Evolutionary conservation across 495 filamentous ascomycete genomes (phyloP), one percentile per base, ranked within the genome.

Genomic region (Penicillium dipodomyicola): DNA sequence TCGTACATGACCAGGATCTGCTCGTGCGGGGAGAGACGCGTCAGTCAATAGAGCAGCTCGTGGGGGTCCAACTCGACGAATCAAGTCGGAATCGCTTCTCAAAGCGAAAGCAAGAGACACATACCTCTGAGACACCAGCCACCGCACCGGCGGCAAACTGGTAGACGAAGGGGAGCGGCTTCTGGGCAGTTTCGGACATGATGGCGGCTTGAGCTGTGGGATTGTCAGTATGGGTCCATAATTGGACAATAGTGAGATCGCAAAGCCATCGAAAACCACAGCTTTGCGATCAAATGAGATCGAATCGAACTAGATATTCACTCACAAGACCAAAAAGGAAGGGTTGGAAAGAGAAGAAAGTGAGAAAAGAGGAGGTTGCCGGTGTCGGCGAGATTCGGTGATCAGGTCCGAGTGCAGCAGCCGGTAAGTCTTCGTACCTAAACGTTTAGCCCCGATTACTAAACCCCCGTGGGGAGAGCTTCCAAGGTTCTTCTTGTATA

Each of bases 121-220:
- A 78, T 76, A 89, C 90, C 82, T 96, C 91, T 59, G 90, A 94
- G 49, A 96, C 90, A 79, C 91, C 91, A 64, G 91, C 91, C 63
- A 96, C 85, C 59, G 92, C 91, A 83, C 89, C 89, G 55, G 90
- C 90, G 58, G 84, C 83, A 75, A 94, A 92, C 76, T 92, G 89
- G 81, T 92, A 94, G 45, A 84, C 72, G 73, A 94, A 94, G 47
- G 89, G 88, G 56, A 94, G 80, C 37, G 90, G 88, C 70, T 90
- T 83, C 52, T 72, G 71, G 43, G 57, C 55, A 57, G 60, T 61
- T 42, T 86, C 82, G 44, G 76, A 79, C 87, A 89, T 89, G 52
- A 62, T 84, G 68, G 64, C 48, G 56, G 55, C 49, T 51, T 54
- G 56, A 54, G 46, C 57, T 64, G 54, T 9, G 46, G 43, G 10